phyloP scores from a whole-genome alignment of 345 rosid species.

The Lumnitzera racemosa region DNA sequence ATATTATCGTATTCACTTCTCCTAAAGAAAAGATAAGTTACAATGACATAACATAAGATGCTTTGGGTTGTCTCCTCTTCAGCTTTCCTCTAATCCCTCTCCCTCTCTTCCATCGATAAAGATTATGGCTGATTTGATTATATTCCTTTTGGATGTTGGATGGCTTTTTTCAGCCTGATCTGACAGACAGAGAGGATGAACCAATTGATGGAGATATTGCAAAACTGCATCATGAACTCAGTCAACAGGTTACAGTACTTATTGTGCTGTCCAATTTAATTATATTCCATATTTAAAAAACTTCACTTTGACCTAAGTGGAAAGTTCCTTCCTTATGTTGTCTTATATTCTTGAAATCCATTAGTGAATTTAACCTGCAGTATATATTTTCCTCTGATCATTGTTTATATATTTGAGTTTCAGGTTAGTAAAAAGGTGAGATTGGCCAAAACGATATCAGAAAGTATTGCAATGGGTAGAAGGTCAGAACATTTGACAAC shows the following conservation, averaged over 20 bases:
- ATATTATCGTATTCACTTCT: too few species aligned
- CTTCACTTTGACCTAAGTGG: too few species aligned
- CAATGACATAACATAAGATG: too few species aligned
- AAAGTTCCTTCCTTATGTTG: too few species aligned
- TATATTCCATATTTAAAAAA: too few species aligned
- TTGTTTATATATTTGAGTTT: neutral
- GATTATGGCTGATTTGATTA: neutral
- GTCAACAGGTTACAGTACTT: conserved; percentile 28
- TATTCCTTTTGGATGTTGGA: conserved; percentile 4
- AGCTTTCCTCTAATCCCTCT: neutral
- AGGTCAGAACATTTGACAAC: conserved; percentile 21
- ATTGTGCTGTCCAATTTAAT: neutral
- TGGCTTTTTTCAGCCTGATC: conserved; percentile 40
- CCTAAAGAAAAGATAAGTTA: too few species aligned
- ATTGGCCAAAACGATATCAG: conserved; percentile 21
- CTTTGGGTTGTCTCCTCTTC: neutral
- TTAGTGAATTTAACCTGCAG: too few species aligned
- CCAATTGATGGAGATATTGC: conserved; percentile 28
- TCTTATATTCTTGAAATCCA: too few species aligned
- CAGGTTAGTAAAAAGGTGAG: conserved; percentile 36
- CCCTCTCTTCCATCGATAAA: neutral
- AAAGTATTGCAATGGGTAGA: conserved; percentile 22
- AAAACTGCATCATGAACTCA: conserved; percentile 31
- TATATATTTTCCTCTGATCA: conserved; percentile 1
- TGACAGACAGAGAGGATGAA: conserved; percentile 49